phyloP scores from a whole-genome alignment of 768 basidiomycete species.

The Suillus clintonianus region DNA sequence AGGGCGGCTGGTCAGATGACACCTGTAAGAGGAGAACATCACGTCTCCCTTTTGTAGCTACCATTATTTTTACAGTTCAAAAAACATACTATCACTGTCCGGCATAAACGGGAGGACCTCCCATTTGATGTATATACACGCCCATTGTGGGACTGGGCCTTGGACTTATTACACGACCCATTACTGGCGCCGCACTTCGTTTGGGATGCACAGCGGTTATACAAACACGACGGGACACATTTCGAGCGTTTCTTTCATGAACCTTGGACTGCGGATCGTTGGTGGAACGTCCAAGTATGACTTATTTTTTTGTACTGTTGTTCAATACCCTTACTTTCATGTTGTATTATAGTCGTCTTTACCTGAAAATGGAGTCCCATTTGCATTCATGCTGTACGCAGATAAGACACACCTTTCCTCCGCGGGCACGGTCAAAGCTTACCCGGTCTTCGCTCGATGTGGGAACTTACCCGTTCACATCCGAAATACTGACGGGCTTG shows the following conservation, averaged over 20 bases:
- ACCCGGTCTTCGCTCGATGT: conserved; percentile 37
- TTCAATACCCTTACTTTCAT: not conserved
- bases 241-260: conserved; percentile 35
- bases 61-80: not conserved
- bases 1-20: not conserved
- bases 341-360: not conserved
- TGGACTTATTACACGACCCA: conserved; percentile 8
- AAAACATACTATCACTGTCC: not conserved
- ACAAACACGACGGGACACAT: conserved; percentile 23
- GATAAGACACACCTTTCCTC: conserved; percentile 41
- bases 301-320: not conserved
- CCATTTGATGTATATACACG: not conserved
- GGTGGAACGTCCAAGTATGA: conserved; percentile 40
- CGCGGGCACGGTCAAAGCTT: conserved; percentile 38
- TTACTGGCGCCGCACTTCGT: conserved; percentile 15
- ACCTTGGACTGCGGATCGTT: conserved; percentile 38
- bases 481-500: conserved; percentile 34
- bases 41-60: conserved; percentile 1
- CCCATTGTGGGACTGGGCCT: conserved; percentile 12
- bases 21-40: conserved; percentile 4
- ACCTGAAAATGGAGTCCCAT: conserved; percentile 20
- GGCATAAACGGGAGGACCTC: not conserved
- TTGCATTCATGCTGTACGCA: conserved; percentile 39
- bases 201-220: conserved; percentile 35
- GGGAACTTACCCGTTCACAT: conserved; percentile 34